Percentiles rank a stretch among this genome's conserved stretches.
phyloP scores from a whole-genome alignment of 441 rosid genomes.

The Populus hybrid region DNA sequence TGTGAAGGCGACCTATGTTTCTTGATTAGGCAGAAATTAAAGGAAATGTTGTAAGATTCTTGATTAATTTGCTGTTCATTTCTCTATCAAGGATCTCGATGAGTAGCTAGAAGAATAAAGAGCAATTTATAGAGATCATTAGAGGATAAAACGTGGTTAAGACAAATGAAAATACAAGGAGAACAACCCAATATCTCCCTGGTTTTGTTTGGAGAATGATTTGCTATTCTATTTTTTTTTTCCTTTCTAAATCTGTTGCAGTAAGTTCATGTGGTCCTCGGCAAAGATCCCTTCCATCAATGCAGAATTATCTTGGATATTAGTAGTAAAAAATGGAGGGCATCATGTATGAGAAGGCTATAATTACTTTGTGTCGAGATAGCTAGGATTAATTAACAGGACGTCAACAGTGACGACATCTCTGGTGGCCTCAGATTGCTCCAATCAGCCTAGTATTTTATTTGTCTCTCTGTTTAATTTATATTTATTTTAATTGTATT shows the following conservation, averaged over 20 bases:
- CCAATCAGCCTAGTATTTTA: neutral
- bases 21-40: neutral
- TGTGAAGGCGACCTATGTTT: neutral
- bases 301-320: neutral
- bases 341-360: neutral
- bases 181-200: too few species aligned
- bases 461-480: neutral
- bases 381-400: neutral
- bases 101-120: neutral
- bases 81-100: neutral
- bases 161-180: too few species aligned
- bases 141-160: neutral
- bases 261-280: neutral
- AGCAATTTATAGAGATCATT: neutral
- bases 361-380: neutral
- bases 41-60: neutral
- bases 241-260: too few species aligned
- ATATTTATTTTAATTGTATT: neutral
- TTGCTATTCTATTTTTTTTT: too few species aligned
- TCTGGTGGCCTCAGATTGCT: neutral
- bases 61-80: neutral
- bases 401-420: slow-evolving; percentile 38
- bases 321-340: neutral
- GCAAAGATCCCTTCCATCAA: neutral
- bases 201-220: too few species aligned